Base-by-base conservation (phyloP, 306 rosid genomes). In the Calophaca sinica region DNA sequence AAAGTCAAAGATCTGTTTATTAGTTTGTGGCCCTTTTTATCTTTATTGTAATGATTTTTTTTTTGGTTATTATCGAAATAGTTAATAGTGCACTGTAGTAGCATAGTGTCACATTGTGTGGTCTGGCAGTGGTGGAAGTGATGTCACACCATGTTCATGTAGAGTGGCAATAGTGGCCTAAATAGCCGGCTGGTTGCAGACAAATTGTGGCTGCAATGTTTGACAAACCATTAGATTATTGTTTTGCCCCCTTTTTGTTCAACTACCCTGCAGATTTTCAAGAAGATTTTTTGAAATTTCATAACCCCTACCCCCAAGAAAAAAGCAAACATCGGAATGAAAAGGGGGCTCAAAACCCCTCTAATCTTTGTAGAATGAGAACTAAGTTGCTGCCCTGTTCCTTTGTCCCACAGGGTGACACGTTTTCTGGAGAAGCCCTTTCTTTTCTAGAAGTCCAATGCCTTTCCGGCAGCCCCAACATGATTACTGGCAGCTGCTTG, bases 51-150 rank as follows among this genome's bases (percentile, higher is more conserved):
- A 72, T 72, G 32, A 7, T 70, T 20, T 26, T 38, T 46, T 53
- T 14, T 33, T 2, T 32, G 36, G 3, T 5, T 32, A 6, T 32
- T 11, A 50, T 33, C 46, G 31, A n/a, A 32, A 11, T 54, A 55
- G 51, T 41, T 70, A 42, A 42, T 57, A 36, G 42, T 71, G 36
- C 7, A 11, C 39, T 68, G 28, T 33, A 10, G 61, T 69, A 14
- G 49, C 9, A 50, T 35, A 36, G 8, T 51, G 28, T 13, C n/a
- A 9, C 4, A 5, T 38, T 15, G 3, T 61, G 29, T 26, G 7
- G 29, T n/a, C 31, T 61, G 46, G 38, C 14, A 0, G 5, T 20
- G 13, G 38, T 13, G 14, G 32, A 50, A 64, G 41, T 36, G 26
- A 1, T 42, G 29, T 51, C 52, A n/a, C 11, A 41, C 36, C 35